These are phyloP conservation scores for Vigna nakashimae DNA, from an alignment of 306 rosid genomes.

Conservation along the genomic window DNA sequence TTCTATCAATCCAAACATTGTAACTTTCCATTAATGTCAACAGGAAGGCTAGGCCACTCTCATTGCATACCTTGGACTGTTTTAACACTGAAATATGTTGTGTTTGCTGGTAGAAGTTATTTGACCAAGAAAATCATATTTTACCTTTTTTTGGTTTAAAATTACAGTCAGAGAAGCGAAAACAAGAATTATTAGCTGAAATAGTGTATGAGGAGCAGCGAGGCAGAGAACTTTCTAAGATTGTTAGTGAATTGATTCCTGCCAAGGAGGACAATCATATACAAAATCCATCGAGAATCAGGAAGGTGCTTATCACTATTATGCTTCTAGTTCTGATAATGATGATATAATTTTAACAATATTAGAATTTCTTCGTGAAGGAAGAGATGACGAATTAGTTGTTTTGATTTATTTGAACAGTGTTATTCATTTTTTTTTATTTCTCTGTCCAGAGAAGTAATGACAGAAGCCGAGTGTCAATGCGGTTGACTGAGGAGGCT, in stretches of 20 bases:
- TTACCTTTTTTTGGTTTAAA: conserved; percentile 1
- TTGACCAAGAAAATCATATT: conserved; percentile 6
- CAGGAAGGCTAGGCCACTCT: not conserved
- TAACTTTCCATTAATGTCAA: not conserved
- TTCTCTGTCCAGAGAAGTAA: conserved; percentile 70
- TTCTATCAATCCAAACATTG: not conserved
- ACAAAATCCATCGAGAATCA: conserved; percentile 58
- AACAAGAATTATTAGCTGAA: conserved; percentile 81
- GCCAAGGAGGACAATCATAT: conserved; percentile 53
- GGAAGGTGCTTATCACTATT: conserved; percentile 66
- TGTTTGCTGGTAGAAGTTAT: conserved; percentile 10
- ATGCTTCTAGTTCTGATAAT: conserved; percentile 22
- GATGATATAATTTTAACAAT: conserved; percentile 12
- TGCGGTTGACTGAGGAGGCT: conserved; percentile 86
- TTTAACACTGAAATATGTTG: conserved; percentile 11
- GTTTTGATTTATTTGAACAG: conserved; percentile 11
- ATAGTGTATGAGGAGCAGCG: conserved; percentile 83
- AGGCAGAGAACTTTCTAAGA: conserved; percentile 75
- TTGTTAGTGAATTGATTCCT: conserved; percentile 70
- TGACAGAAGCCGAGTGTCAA: conserved; percentile 76
- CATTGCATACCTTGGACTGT: conserved; percentile 3
- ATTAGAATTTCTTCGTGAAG: conserved; percentile 13
- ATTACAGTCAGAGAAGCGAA: conserved; percentile 83
- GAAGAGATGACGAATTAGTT: conserved; percentile 29
- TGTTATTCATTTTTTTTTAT: conserved; percentile 16